Evolutionary conservation across 768 basidiomycete genomes (phyloP), one percentile per base, ranked within the genome.

Genomic region (Polyporus arcularius): DNA sequence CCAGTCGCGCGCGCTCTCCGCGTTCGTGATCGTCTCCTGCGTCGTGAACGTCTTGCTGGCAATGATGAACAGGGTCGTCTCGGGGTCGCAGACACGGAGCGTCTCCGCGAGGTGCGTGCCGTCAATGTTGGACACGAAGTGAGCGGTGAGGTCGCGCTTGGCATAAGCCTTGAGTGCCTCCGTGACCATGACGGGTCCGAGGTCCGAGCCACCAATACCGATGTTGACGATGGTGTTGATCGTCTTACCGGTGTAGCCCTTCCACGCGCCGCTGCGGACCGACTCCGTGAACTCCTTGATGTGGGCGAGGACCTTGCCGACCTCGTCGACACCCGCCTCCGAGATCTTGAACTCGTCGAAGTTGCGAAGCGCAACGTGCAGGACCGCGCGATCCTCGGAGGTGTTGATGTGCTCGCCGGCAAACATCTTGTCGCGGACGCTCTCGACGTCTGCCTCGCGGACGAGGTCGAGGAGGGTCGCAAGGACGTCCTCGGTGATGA

Each of bases 1-100:
- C 97, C 97, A 99, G 51, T 87, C 87, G 45, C 92, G 85, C 12
- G 97, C 97, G 47, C 85, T 89, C 75, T 92, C 91, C 41, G 97
- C 97, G 73, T 99, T 99, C 65, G 97, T 98, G 79, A 98, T 98
- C 16, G 96, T 98, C 82, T 99, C 97, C 78, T 99, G 96, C 9
- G 97, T 99, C 18, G 97, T 99, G 75, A 98, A 99, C 2, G 97
- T 98, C 84, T 99, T 98, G 74, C 86, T 89, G n/a, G 96, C 96
- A 69, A 98, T 89, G 78, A 98, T 96, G 82, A 98, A 98, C 60
- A 99, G 79, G 4, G 97, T 98, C 30, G 87, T 87, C 75, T 98
- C 95, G 1, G 93, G 90, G 74, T 98, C 82, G 76, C 91, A 93
- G 56, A 81, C 69, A 53, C 83, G 82, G 35, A 96, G 75, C 1